Base-by-base conservation (phyloP, 1,284 basidiomycete species). In the Schizophyllum commune region DNA sequence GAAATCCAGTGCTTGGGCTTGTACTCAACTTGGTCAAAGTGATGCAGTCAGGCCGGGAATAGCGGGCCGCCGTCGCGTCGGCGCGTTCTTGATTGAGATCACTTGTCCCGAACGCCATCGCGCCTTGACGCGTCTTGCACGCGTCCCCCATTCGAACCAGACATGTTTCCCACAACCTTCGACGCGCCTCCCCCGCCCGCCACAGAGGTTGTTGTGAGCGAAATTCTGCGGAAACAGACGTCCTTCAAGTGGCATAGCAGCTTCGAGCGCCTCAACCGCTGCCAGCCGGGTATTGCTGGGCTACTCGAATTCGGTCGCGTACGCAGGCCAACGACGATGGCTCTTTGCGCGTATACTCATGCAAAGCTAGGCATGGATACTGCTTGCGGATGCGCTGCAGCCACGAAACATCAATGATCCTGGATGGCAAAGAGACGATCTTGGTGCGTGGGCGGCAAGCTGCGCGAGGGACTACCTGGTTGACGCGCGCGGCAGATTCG, bases 301-400 rank as follows among this genome's bases (percentile, higher is more conserved):
- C 76, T 91, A 8, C 74, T 89, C 68, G 71, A 74, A 2, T 88
- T 87, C 70, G 87, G 84, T 65, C 77, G 86, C 72, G 88, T 86
- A 67, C 57, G 75, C 68, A 17, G 57, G 58, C 52, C 33, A 56
- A 27, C 4, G 5, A 19, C 15, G n/a, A 4, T 9, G 27, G 22
- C 57, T 51, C 52, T 39, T 62, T 47, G 8, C 2, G 27, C 27
- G 27, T 27, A 58, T 51, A 59, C 32, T 56, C 56, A 52, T 65
- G 15, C 21, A 56, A 63, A 61, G 51, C 33, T 61, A 90, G 88
- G 86, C 87, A 39, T 90, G 88, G 88, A 76, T 71, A 51, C 68
- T 83, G 55, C 82, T 83, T 0, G 79, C 78, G 0, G 77, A 79
- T 6, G 86, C 81, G 66, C 69, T 91, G 22, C 77, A 77, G 47